Percentiles rank a stretch among this genome's conserved stretches.
These are phyloP conservation scores for Pleurotus cornucopiae DNA, from an alignment of 768 basidiomycete species.

Conservation along the genomic window DNA sequence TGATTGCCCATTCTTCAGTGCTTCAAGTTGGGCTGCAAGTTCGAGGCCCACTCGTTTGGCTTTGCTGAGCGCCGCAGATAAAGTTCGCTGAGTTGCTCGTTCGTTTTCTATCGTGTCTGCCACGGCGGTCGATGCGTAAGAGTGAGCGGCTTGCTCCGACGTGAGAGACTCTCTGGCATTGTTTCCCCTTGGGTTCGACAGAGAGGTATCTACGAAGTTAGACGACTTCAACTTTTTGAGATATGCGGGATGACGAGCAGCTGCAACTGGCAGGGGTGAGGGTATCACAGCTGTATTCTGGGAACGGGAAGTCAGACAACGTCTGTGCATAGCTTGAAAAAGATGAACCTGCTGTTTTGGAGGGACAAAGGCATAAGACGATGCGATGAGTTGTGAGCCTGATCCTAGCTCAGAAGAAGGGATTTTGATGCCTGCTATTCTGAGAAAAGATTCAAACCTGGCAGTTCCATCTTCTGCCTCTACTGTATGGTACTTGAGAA, in stretches of 20 bases:
- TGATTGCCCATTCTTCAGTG: not conserved
- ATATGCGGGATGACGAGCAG: slow-evolving; percentile 40
- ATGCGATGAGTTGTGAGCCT: no score
- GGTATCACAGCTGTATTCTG: not conserved
- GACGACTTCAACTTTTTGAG: slow-evolving; percentile 25
- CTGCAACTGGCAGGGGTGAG: slow-evolving; percentile 36
- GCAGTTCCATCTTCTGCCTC: slow-evolving; percentile 13
- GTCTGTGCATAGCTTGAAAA: no score
- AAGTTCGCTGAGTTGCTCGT: slow-evolving; percentile 18
- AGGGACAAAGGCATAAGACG: no score
- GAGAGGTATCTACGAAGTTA: not conserved
- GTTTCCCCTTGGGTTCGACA: not conserved
- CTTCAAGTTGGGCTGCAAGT: slow-evolving; percentile 8
- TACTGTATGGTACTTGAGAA: slow-evolving; percentile 10
- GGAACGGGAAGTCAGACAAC: no score
- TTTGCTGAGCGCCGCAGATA: slow-evolving; percentile 19
- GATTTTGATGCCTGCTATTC: slow-evolving; percentile 22
- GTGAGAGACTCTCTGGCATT: no score
- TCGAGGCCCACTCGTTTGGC: slow-evolving; percentile 9
- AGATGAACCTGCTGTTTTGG: no score
- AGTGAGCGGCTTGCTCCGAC: not conserved
- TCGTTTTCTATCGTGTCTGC: slow-evolving; percentile 18
- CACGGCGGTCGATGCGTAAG: slow-evolving; percentile 14
- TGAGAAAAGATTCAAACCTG: slow-evolving; percentile 23
- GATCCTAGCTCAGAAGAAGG: not conserved